phyloP scores from a whole-genome alignment of 1,284 basidiomycete species.

The Pyrrhoderma noxium region DNA sequence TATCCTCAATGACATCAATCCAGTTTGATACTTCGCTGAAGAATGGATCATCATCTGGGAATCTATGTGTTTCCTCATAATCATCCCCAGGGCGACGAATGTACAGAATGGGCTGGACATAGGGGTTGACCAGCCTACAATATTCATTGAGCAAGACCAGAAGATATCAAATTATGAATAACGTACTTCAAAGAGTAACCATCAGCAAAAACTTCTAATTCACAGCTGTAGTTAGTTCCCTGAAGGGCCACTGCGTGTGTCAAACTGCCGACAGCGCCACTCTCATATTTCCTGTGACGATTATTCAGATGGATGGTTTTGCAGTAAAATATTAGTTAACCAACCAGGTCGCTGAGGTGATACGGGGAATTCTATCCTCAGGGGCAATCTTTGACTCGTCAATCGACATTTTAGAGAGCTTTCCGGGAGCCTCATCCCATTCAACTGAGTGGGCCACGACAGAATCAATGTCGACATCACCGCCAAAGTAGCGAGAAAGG shows the following conservation, averaged over 20 bases:
- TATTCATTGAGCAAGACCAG: constrained; percentile 1
- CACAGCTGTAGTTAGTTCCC: constrained; percentile 87
- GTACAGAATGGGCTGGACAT: constrained; percentile 76
- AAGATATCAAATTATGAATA: constrained; percentile 18
- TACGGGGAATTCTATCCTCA: constrained; percentile 76
- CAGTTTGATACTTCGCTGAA: constrained; percentile 85
- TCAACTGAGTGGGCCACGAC: constrained; percentile 86
- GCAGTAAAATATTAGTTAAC: constrained; percentile 20
- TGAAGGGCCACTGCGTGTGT: constrained; percentile 85
- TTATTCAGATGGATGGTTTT: not conserved
- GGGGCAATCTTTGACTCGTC: constrained; percentile 74
- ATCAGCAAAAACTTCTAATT: constrained; percentile 87
- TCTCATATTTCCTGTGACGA: constrained; percentile 76
- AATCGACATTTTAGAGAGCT: constrained; percentile 73
- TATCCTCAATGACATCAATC: constrained; percentile 78
- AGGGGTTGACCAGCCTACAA: constrained; percentile 77
- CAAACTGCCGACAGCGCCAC: constrained; percentile 85
- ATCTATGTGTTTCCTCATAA: constrained; percentile 67
- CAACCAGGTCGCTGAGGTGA: constrained; percentile 73
- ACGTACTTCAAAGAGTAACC: constrained; percentile 73
- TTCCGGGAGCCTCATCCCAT: constrained; percentile 86
- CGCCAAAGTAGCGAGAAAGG: constrained; percentile 95
- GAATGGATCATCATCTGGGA: constrained; percentile 86
- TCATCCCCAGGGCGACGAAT: constrained; percentile 84
- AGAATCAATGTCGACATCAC: constrained; percentile 84